These are phyloP conservation scores for Trifolium fragiferum DNA, from an alignment of 306 rosid genomes.

Conservation along the genomic window DNA sequence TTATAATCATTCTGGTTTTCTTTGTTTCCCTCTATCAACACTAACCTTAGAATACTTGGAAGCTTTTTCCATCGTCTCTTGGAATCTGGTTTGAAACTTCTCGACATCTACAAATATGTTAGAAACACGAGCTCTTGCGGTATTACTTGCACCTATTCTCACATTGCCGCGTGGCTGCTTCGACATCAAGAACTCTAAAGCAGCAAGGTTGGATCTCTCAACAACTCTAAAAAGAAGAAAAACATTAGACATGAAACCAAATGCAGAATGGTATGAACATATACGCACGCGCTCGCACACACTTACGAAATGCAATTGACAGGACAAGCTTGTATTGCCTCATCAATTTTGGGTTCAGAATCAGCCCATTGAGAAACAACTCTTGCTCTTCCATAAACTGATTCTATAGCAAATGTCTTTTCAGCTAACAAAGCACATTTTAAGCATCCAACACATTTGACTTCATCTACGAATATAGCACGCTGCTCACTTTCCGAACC, in stretches of 20 bases:
- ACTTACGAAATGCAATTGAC: slow-evolving; percentile 98
- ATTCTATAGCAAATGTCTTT: slow-evolving; percentile 89
- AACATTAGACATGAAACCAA: background rate
- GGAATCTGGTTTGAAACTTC: slow-evolving; percentile 74
- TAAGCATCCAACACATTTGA: slow-evolving; percentile 88
- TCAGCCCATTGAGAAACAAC: slow-evolving; percentile 98
- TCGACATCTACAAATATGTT: slow-evolving; percentile 81
- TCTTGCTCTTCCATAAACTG: slow-evolving; percentile 93
- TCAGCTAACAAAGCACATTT: slow-evolving; percentile 90
- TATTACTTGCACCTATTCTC: slow-evolving; percentile 68
- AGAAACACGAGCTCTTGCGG: slow-evolving; percentile 75
- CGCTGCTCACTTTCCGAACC: slow-evolving; percentile 76
- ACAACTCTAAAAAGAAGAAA: slow-evolving; percentile 58
- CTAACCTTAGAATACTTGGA: slow-evolving; percentile 57
- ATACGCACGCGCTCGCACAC: background rate
- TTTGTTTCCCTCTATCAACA: too few species aligned
- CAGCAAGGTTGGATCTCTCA: slow-evolving; percentile 85
- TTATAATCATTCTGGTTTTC: too few species aligned
- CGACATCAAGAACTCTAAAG: slow-evolving; percentile 91
- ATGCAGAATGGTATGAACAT: too few species aligned
- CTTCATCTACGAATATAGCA: slow-evolving; percentile 88
- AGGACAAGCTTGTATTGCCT: slow-evolving; percentile 83
- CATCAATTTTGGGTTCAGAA: slow-evolving; percentile 67
- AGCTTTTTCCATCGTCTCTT: slow-evolving; percentile 60
- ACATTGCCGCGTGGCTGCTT: slow-evolving; percentile 95